A percentile compares a stretch with the other conserved stretches of the same genome.
These are phyloP conservation scores for Cystofilobasidium ferigula DNA, from an alignment of 768 basidiomycete genomes.

Conservation along the genomic window DNA sequence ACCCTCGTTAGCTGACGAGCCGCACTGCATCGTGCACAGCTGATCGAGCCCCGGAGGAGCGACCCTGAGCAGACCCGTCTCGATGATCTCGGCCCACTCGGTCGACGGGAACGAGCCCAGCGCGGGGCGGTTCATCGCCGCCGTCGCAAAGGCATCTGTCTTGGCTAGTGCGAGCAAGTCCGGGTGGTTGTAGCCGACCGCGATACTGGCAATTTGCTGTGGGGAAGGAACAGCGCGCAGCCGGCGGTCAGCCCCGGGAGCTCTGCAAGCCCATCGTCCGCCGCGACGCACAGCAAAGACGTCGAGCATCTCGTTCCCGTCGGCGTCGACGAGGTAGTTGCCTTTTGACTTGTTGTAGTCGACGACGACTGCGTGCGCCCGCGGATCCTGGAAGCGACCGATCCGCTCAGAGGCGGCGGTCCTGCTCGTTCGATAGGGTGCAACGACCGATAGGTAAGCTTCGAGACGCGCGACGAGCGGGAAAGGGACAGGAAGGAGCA, in stretches of 20 bases:
- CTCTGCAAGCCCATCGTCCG: constrained; percentile 23
- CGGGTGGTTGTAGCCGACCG: constrained; percentile 39
- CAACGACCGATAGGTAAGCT: neutral
- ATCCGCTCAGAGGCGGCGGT: constrained; percentile 7
- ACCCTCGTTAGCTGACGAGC: constrained; percentile 32
- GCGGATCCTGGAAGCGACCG: constrained; percentile 22
- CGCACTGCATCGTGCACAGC: constrained; percentile 38
- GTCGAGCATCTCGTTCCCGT: constrained; percentile 41
- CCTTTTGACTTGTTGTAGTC: constrained; percentile 27
- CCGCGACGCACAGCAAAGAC: constrained; percentile 34
- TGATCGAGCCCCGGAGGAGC: constrained; percentile 38
- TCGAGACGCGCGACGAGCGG: neutral
- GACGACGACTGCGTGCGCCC: constrained; percentile 25
- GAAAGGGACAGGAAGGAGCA: neutral
- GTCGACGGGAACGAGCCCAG: constrained; percentile 40
- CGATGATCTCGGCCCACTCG: constrained; percentile 35
- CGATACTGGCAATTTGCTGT: constrained; percentile 35
- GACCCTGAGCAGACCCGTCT: constrained; percentile 38
- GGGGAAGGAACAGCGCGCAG: too few species aligned
- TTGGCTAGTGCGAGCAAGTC: constrained; percentile 34
- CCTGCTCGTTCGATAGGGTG: neutral
- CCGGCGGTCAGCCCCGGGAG: neutral
- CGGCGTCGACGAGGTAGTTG: constrained; percentile 42
- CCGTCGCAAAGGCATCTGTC: constrained; percentile 35
- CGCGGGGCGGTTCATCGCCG: constrained; percentile 41